Percentiles rank a stretch among this genome's conserved stretches.
phyloP scores from a whole-genome alignment of 2,329 filamentous ascomycete genomes.

The Fusarium udum region DNA sequence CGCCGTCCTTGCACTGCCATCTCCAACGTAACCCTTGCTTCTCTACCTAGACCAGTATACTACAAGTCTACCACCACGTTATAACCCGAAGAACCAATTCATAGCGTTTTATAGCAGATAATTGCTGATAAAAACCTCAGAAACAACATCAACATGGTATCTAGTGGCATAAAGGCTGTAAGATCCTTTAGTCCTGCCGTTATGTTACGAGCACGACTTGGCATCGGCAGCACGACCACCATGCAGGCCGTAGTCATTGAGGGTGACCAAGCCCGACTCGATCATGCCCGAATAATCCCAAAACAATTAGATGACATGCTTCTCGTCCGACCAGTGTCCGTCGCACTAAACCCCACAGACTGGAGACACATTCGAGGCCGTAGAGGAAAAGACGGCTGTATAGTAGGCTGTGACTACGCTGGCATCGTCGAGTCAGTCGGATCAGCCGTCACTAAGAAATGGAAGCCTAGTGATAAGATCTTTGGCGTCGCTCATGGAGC shows the following conservation, averaged over 20 bases:
- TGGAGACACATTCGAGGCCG: background rate
- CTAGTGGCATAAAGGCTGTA: background rate
- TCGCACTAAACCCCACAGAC: background rate
- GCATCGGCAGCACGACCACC: background rate
- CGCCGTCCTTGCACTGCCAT: fast-evolving
- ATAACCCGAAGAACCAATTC: fast-evolving
- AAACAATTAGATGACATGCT: background rate
- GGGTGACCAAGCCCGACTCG: background rate
- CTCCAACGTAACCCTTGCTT: background rate
- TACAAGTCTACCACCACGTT: background rate
- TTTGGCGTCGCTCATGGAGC: background rate
- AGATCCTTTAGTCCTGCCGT: background rate
- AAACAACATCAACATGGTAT: background rate
- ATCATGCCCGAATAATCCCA: background rate
- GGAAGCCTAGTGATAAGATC: background rate
- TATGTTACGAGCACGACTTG: background rate
- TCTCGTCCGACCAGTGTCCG: background rate
- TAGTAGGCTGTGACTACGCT: background rate
- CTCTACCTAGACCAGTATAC: background rate
- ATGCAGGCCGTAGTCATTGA: background rate
- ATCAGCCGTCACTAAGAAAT: background rate
- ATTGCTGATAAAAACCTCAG: fast-evolving
- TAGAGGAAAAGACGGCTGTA: background rate
- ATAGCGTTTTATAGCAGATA: fast-evolving
- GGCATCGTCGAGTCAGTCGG: background rate